A percentile compares a stretch with the other conserved stretches of the same genome.
Evolutionary conservation across 2,329 filamentous ascomycete species (phyloP).

Genomic region (Cercospora zeae-maydis): DNA sequence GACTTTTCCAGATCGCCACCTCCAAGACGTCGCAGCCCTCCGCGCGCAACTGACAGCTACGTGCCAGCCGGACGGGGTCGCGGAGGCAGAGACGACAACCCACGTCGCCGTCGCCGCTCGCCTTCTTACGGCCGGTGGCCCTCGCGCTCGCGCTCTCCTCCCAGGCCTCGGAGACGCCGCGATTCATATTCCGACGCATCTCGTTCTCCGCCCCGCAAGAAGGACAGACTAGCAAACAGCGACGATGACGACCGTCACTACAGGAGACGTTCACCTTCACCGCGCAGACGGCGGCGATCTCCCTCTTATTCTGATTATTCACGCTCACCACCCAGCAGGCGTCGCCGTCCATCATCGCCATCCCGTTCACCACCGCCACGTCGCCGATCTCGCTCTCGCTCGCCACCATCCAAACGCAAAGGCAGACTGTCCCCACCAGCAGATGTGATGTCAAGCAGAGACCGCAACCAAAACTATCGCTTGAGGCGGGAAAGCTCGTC

Average conservation of each 20-base stretch:
- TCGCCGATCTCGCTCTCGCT: conserved; percentile 23
- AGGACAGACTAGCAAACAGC: conserved; percentile 19
- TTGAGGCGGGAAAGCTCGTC: conserved; percentile 21
- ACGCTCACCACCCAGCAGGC: conserved; percentile 59
- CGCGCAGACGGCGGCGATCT: conserved; percentile 42
- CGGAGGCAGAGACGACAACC: conserved; percentile 36
- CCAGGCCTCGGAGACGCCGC: conserved; percentile 27
- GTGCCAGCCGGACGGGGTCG: conserved; percentile 47
- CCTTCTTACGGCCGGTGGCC: conserved; percentile 26
- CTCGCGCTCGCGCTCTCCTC: conserved; percentile 33
- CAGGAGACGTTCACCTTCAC: conserved; percentile 30
- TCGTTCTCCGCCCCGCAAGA: conserved; percentile 16
- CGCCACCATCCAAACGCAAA: conserved; percentile 29
- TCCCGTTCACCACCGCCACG: conserved; percentile 16
- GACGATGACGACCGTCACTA: conserved; percentile 11
- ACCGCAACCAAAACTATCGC: conserved; percentile 16
- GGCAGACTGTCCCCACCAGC: conserved; percentile 15
- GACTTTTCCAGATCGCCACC: conserved; percentile 51
- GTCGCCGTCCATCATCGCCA: conserved; percentile 67
- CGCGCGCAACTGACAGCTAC: conserved; percentile 56
- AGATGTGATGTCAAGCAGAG: conserved; percentile 22
- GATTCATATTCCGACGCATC: conserved; percentile 16
- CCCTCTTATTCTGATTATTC: conserved; percentile 66
- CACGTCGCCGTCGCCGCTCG: conserved; percentile 33
- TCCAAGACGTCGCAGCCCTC: conserved; percentile 44